Evolutionary conservation across 768 basidiomycete genomes (phyloP).

Genomic region (Macrolepiota albuminosa): DNA sequence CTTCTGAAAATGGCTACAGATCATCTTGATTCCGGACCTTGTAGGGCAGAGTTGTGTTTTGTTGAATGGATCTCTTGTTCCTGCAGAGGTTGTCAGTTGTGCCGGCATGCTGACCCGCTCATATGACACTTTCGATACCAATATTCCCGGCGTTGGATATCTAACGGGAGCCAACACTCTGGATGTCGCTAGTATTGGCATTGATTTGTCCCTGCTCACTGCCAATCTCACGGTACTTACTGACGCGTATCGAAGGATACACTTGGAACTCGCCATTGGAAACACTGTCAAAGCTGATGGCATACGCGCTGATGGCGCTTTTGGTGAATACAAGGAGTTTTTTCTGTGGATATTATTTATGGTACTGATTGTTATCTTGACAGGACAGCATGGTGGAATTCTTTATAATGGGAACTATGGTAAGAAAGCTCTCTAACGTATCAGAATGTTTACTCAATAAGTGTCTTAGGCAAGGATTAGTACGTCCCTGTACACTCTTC

Average conservation of each 20-base stretch:
- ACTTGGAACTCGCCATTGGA: slow-evolving; percentile 46
- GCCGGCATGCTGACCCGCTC: slow-evolving; percentile 45
- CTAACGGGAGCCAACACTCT: slow-evolving; percentile 63
- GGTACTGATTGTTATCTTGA: neutral
- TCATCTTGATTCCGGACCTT: slow-evolving; percentile 56
- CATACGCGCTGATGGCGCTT: slow-evolving; percentile 49
- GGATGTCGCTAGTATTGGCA: slow-evolving; percentile 60
- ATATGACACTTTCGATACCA: slow-evolving; percentile 28
- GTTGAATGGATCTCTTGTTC: slow-evolving; percentile 41
- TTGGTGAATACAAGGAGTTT: slow-evolving; percentile 24
- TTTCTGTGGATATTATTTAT: neutral
- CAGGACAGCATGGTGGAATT: slow-evolving; percentile 59
- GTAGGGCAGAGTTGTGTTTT: slow-evolving; percentile 54
- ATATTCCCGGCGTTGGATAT: slow-evolving; percentile 35
- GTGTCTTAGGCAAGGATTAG: slow-evolving; percentile 29
- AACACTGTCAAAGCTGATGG: slow-evolving; percentile 51
- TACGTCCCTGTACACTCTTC: slow-evolving; percentile 15
- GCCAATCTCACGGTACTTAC: slow-evolving; percentile 40
- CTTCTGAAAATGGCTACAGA: slow-evolving; percentile 26
- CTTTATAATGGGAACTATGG: slow-evolving; percentile 73
- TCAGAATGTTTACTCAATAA: neutral
- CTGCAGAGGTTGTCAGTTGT: slow-evolving; percentile 39
- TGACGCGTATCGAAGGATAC: slow-evolving; percentile 48
- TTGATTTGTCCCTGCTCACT: slow-evolving; percentile 42
- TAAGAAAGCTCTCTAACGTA: slow-evolving; percentile 9